Evolutionary conservation across 805 yeast genomes (phyloP).

Genomic region (Allodekkera sacchari): DNA sequence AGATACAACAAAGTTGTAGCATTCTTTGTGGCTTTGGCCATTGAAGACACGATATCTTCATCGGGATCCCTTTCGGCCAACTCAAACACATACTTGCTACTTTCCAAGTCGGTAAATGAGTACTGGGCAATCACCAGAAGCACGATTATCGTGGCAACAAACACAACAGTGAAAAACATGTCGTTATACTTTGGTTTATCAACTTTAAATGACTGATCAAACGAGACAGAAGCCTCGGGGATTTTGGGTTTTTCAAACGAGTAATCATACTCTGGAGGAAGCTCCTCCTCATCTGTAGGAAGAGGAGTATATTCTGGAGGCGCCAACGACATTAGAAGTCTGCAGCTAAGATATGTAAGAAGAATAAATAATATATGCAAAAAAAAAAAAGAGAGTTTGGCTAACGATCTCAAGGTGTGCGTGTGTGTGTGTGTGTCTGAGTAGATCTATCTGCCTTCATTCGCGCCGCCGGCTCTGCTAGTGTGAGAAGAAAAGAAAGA

Average conservation of each 20-base stretch:
- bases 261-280: conserved; percentile 22
- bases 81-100: neutral
- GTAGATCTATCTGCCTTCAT: too few relatives aligned
- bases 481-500: too few relatives aligned
- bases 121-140: conserved; percentile 5
- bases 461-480: too few relatives aligned
- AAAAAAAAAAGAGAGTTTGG: neutral
- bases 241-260: conserved; percentile 22
- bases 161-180: conserved; percentile 56
- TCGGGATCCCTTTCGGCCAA: neutral
- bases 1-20: conserved; percentile 5
- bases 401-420: too few relatives aligned
- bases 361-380: neutral
- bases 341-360: neutral
- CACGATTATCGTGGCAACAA: conserved; percentile 15
- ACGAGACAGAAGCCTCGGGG: conserved; percentile 30
- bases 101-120: neutral
- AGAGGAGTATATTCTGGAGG: conserved; percentile 7
- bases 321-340: neutral
- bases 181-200: conserved; percentile 61
- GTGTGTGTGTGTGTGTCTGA: too few relatives aligned
- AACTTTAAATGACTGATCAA: conserved; percentile 63
- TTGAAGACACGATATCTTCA: neutral
- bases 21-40: conserved; percentile 4
- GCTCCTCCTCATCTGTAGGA: conserved; percentile 15